Percentiles rank a stretch among this genome's conserved stretches.
Evolutionary conservation across 2,329 filamentous ascomycete species (phyloP).

Genomic region (Cordyceps cateniannulata): DNA sequence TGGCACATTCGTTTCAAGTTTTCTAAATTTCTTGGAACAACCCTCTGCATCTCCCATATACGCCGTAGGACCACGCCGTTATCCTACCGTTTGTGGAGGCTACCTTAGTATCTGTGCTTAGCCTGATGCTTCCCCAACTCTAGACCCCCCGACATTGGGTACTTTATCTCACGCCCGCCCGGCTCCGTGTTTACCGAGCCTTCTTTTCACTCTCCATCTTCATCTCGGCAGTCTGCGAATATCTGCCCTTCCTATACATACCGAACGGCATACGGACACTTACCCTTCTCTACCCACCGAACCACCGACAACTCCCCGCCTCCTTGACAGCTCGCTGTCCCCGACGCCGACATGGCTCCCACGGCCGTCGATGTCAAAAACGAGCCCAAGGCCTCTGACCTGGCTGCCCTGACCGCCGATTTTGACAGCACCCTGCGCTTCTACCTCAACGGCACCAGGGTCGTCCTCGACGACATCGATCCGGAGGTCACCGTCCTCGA

Average conservation of each 20-base stretch:
- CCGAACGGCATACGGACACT: not conserved
- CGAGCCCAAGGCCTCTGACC: constrained; percentile 26
- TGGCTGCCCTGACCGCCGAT: constrained; percentile 54
- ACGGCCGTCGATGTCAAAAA: constrained; percentile 45
- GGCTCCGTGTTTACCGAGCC: not conserved
- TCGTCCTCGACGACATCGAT: constrained; percentile 79
- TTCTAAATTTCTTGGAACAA: not conserved
- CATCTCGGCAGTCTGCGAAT: not conserved
- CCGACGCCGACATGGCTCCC: constrained; percentile 42
- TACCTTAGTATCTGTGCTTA: too few species aligned
- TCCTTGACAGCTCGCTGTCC: not conserved
- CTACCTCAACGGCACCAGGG: constrained; percentile 89
- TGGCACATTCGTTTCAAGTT: not conserved
- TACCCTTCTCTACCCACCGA: not conserved
- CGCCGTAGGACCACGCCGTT: not conserved
- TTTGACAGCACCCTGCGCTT: constrained; percentile 88
- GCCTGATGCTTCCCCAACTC: not conserved
- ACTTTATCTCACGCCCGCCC: not conserved
- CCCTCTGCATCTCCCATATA: not conserved
- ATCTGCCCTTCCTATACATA: not conserved
- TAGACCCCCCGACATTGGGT: not conserved
- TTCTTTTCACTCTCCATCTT: not conserved
- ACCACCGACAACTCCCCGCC: not conserved
- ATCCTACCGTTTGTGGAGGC: not conserved
- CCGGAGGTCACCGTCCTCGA: constrained; percentile 89